Evolutionary conservation across 768 basidiomycete genomes (phyloP), one percentile per base, ranked within the genome.

Genomic region (Pulveroboletus sp.): DNA sequence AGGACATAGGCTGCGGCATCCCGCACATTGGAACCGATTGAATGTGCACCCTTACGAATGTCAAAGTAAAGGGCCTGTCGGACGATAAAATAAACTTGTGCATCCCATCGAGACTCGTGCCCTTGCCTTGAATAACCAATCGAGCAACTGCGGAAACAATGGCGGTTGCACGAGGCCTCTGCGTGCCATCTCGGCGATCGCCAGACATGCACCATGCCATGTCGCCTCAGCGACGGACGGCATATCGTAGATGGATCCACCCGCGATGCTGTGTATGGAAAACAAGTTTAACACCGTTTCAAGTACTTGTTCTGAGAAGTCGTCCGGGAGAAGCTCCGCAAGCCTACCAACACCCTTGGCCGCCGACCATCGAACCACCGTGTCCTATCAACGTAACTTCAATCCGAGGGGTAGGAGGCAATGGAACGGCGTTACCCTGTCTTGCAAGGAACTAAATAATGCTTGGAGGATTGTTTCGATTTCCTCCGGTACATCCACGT

Each of bases 161-260:
- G 78, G 72, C 29, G 74, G 66, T 16, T 75, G 65, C 20, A 97
- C 72, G 43, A 94, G 75, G 41, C 84, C 87, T 58, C 93, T 74
- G 39, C 97, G 80, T 33, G 91, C 88, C 73, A 97, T 80, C 71
- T 98, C 95, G 17, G 95, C 95, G 54, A 90, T 84, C 14, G 92
- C 91, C 27, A 98, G 75, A 63, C 86, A 92, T 12, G 91, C 87
- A 5, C 97, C 97, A 69, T 99, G 97, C 93, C 94, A 97, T 43
- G 88, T 89, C 51, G 78, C 76, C 67, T 97, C 94, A 23, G 93
- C 88, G 41, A 84, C 72, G 10, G 87, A 75, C 31, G 85, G 82
- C 58, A 90, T 74, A 60, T 88, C 87, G 58, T 85, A 85, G 37
- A 87, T 60, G 49, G 71, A 78, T 13, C 82, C 81, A 8, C 77